Evolutionary conservation across 1,284 basidiomycete genomes (phyloP), one percentile per base, ranked within the genome.

Genomic region (Ceratobasidium papillatum): DNA sequence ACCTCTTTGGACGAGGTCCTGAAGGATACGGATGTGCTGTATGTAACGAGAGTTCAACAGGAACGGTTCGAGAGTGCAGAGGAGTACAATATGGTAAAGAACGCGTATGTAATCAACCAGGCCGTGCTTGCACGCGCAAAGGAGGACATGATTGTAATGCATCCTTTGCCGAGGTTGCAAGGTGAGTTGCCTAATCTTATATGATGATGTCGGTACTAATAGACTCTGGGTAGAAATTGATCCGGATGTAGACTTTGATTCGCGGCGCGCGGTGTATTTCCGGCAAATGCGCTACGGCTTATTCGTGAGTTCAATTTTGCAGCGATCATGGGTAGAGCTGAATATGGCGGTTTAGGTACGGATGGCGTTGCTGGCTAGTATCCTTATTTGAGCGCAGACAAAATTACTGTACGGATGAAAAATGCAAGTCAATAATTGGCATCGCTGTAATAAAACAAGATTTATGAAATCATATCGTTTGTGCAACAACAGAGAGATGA

Each of bases 211-310:
- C 36, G 38, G 47, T 49, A 52, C 74, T 79, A 34, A 79, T 56
- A 27, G 36, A 30, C 17, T 32, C 4, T 34, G 58, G 30, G 22
- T 80, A 91, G 95, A 99, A 91, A 97, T 99, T 79, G 96, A 98
- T 81, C 94, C 96, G 5, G 96, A 99, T 82, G 96, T 99, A 69
- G 98, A 99, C 84, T 99, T 98, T 80, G 97, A 99, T 82, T 93
- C 90, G 14, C 89, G 93, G 59, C 88, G 96, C 14, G 97, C 96
- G 0, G 96, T 96, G 38, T 99, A 98, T 85, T 98, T 99, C 91
- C 90, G 98, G 63, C 96, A 99, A 82, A 98, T 99, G 96, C 92
- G 96, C 77, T 98, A 97, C 83, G 98, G 97, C 68, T 91, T 99
- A 78, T 99, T 96, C 82, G 94, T 97, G 80, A 83, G 94, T 89